Evolutionary conservation across 2,329 filamentous ascomycete species (phyloP), one percentile per base, ranked within the genome.

Genomic region (Ophiostoma tasmaniense): DNA sequence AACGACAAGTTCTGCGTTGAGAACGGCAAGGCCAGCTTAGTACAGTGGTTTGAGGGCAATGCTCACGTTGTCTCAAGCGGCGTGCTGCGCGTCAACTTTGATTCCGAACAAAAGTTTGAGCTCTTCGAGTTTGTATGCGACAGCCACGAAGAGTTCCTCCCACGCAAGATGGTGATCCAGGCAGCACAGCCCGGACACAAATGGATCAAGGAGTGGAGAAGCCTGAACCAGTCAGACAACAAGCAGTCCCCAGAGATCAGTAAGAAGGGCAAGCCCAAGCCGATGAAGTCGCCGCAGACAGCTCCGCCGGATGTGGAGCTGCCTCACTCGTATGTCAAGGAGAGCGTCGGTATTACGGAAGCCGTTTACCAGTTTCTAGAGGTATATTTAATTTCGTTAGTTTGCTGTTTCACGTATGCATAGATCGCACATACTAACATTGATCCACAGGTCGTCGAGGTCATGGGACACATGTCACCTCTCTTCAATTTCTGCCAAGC

Each of bases 31-130:
- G 88, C 92, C 33, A 95, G 88, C 75, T 87, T 98, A 69, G 89
- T 95, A 5, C 96, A 97, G 76, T 96, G 91, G 86, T 97, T 94
- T 75, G 87, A 90, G 67, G 92, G 90, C 71, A 90, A 89, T 67
- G 90, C 90, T 71, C 92, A 95, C 76, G 91, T 96, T 52, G 87
- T 96, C 66, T 89, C 90, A 11, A 87, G 83, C n/a, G 94, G 94
- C 61, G 87, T 84, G 4, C 80, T 98, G 33, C 88, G 89, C 66
- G 93, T 90, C 0, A 87, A 92, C 71, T 96, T 97, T 75, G 90
- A 96, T 74, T 81, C 81, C 10, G 85, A 90, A 50, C 89, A 92
- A 71, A 92, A 90, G 77, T 89, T 99, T 70, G 92, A 97, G 71
- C 82, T 92, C 71, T 84, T 98, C 66, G 92, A 97, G 74, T 93